Percentiles rank a stretch among this genome's conserved stretches.
These are phyloP conservation scores for Blastomyces percursus DNA, from an alignment of 2,329 filamentous ascomycete genomes.

Conservation along the genomic window DNA sequence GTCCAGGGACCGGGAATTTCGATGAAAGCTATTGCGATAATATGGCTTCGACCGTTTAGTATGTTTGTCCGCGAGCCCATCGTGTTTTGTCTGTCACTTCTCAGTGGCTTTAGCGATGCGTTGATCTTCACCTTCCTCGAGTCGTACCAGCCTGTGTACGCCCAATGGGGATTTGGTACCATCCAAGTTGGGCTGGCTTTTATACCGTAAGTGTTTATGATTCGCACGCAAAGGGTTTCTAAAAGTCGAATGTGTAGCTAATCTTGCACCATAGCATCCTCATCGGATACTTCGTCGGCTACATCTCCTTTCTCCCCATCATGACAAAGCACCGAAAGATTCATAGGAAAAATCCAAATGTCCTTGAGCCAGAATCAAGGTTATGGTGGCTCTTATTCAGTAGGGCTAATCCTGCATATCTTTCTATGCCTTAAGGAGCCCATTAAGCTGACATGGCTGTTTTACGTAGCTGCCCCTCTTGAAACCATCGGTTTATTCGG, in stretches of 20 bases:
- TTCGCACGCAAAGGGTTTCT: neutral
- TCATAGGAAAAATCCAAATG: constrained; percentile 30
- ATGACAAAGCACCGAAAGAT: constrained; percentile 36
- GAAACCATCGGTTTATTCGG: constrained; percentile 50
- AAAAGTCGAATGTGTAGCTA: neutral
- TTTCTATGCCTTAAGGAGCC: neutral
- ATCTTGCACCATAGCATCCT: constrained; percentile 28
- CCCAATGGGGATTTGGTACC: constrained; percentile 47
- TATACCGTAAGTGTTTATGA: constrained; percentile 34
- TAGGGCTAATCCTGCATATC: constrained; percentile 13
- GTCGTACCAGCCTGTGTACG: constrained; percentile 49
- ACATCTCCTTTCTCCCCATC: constrained; percentile 44
- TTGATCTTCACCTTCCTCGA: constrained; percentile 58
- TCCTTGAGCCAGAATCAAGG: constrained; percentile 52
- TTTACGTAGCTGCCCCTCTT: constrained; percentile 40
- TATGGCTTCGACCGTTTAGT: constrained; percentile 51
- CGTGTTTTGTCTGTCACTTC: constrained; percentile 48
- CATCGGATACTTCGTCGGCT: constrained; percentile 49
- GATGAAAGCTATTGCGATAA: constrained; percentile 43
- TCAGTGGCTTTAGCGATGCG: constrained; percentile 55
- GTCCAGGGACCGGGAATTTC: constrained; percentile 48
- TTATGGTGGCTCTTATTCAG: constrained; percentile 49
- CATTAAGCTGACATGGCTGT: constrained; percentile 5
- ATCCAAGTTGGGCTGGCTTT: constrained; percentile 43
- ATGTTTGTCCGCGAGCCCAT: constrained; percentile 58